Evolutionary conservation across 2,329 filamentous ascomycete genomes (phyloP).

Genomic region (Sporothrix dimorphospora): DNA sequence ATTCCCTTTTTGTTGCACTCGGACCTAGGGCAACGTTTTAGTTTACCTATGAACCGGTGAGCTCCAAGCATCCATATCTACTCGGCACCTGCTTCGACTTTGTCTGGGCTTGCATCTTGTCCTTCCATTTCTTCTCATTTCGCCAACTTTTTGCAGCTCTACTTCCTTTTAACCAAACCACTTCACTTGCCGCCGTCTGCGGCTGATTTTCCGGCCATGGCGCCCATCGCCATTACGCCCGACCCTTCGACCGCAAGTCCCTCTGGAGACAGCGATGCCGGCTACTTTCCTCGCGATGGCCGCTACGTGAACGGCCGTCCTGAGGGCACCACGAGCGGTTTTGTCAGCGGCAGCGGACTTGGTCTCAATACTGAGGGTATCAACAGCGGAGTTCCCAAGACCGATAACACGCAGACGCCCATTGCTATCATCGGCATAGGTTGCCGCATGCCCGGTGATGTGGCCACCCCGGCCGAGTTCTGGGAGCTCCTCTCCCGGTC

Average conservation of each 20-base stretch:
- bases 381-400: neutral
- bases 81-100: neutral
- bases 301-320: constrained; percentile 37
- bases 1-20: neutral
- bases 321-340: constrained; percentile 38
- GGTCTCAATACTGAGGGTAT: constrained; percentile 34
- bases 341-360: constrained; percentile 31
- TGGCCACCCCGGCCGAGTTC: constrained; percentile 48
- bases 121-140: neutral
- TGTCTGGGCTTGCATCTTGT: neutral
- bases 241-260: constrained; percentile 39
- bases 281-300: constrained; percentile 35
- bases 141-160: neutral
- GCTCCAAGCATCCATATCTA: neutral
- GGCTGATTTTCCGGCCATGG: constrained; percentile 33
- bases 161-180: neutral
- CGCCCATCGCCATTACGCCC: constrained; percentile 40
- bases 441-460: constrained; percentile 51
- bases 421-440: constrained; percentile 54
- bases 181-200: neutral
- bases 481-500: constrained; percentile 50
- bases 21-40: neutral
- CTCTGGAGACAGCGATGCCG: constrained; percentile 37
- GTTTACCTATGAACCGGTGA: too few species aligned
- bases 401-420: constrained; percentile 42